Evolutionary conservation across 202 grass and related monocot species (phyloP), one percentile per base, ranked within the genome.

Genomic region (Setaria viridis): DNA sequence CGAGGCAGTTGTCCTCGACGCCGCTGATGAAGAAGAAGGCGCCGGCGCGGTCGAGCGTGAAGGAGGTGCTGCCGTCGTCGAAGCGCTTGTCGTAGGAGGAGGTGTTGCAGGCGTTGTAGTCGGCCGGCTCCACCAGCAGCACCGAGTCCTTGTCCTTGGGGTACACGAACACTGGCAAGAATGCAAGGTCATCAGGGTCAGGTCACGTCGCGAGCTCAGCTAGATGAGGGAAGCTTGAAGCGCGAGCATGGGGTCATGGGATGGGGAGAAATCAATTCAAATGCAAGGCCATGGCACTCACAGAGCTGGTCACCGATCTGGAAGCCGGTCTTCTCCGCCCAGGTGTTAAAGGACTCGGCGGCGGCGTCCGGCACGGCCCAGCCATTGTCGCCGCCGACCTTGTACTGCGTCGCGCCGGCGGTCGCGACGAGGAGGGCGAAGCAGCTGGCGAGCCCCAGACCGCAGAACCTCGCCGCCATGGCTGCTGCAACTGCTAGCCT

Each of bases 81-180:
- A 91, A 92, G 76, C 74, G 93, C 47, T 72, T 70, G 48, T 78
- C 81, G 89, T 84, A 95, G 4, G 88, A 86, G 35, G 86, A 84
- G 19, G 93, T 95, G 90, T 95, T 98, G 91, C 96, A 95, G 2
- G 89, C 11, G 84, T 92, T 92, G 86, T 98, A 98, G 80, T 79
- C 86, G 0, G 84, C 72, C 57, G 84, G 80, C 20, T 92, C 84
- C 43, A 98, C 96, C 53, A 85, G 35, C 73, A 95, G 88, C 67
- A 99, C 86, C 5, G 96, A 94, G 69, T 99, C 96, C 60, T 77
- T 76, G 59, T 72, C 91, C 10, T 86, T 84, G 0, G 93, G 89
- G 67, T 94, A 95, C 41, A 88, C 85, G 13, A 95, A 95, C 91
- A 81, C 96, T 95, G 82, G 82, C 5, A 14, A 71, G 2, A 33